A percentile compares a stretch with the other conserved stretches of the same genome.
These are phyloP conservation scores for Umbellularia californica DNA, from an alignment of 164 flowering plant species.

Conservation along the genomic window DNA sequence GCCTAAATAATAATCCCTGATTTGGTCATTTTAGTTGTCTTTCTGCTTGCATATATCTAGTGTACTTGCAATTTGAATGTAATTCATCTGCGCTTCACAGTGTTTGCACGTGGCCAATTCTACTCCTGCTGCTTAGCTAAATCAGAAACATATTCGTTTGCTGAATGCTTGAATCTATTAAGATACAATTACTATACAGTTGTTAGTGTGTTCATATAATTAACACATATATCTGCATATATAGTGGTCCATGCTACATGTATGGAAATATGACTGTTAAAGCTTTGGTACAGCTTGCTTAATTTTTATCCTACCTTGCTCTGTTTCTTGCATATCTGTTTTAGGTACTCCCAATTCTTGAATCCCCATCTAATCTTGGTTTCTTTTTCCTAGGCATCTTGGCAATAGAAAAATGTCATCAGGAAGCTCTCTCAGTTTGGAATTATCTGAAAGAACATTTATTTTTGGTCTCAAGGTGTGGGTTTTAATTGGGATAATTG, in stretches of 20 bases:
- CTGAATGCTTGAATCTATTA: neutral
- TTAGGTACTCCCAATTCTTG: no score
- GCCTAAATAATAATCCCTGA: neutral
- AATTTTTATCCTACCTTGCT: no score
- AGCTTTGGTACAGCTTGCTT: neutral
- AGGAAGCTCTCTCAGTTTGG: conserved; percentile 34
- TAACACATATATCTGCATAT: neutral
- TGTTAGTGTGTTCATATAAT: neutral
- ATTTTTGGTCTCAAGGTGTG: conserved; percentile 63
- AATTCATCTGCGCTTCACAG: neutral
- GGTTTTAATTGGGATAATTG: conserved; percentile 47
- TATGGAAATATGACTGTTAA: neutral
- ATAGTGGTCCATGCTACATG: neutral
- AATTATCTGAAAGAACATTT: conserved; percentile 43
- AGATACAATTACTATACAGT: neutral
- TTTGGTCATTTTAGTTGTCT: neutral
- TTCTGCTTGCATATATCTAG: neutral
- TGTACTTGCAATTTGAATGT: neutral
- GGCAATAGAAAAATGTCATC: conserved; percentile 37
- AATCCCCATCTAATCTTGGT: neutral
- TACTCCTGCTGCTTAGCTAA: neutral
- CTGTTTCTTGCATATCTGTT: no score
- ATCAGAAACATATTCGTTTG: neutral
- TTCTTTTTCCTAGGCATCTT: conserved; percentile 17
- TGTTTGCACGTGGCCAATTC: neutral